phyloP scores from a whole-genome alignment of 2,329 filamentous ascomycete genomes.

The Aspergillus ibericus region DNA sequence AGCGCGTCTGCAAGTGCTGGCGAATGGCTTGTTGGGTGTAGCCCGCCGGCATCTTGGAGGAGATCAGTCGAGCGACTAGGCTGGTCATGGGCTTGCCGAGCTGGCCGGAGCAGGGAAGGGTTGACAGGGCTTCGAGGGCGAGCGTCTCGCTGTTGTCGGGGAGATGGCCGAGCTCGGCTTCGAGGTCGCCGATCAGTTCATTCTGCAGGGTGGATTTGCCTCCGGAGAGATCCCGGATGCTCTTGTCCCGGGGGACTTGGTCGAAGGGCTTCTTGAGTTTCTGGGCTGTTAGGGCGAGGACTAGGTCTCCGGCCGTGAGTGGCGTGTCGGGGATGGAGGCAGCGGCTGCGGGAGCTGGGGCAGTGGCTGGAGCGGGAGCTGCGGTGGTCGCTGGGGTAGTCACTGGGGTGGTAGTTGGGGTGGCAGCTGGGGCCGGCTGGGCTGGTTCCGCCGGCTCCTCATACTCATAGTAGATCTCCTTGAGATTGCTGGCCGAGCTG shows the following conservation, averaged over 20 bases:
- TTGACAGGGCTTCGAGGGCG: neutral
- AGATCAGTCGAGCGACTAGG: neutral
- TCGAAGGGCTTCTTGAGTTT: slow-evolving; percentile 2
- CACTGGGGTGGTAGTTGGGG: neutral
- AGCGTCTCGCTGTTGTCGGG: slow-evolving; percentile 1
- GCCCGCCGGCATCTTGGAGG: slow-evolving; percentile 2
- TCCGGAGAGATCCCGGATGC: slow-evolving; percentile 1
- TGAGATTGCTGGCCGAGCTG: neutral
- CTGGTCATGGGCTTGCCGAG: neutral
- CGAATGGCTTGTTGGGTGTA: neutral
- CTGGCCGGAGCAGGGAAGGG: neutral
- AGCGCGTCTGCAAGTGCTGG: neutral
- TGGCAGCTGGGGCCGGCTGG: neutral
- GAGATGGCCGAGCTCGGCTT: neutral
- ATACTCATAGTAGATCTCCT: neutral
- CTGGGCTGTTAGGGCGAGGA: neutral
- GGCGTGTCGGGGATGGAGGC: neutral
- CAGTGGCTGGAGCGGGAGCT: neutral
- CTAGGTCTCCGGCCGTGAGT: neutral
- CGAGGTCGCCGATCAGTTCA: slow-evolving; percentile 8
- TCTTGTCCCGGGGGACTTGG: neutral
- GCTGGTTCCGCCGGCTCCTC: neutral
- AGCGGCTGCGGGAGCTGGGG: neutral
- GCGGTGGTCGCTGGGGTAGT: neutral
- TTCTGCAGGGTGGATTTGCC: slow-evolving; percentile 7